Percentiles rank a stretch among this genome's conserved stretches.
These are phyloP conservation scores for Sonneratia caseolaris DNA, from an alignment of 345 rosid species.

Conservation along the genomic window DNA sequence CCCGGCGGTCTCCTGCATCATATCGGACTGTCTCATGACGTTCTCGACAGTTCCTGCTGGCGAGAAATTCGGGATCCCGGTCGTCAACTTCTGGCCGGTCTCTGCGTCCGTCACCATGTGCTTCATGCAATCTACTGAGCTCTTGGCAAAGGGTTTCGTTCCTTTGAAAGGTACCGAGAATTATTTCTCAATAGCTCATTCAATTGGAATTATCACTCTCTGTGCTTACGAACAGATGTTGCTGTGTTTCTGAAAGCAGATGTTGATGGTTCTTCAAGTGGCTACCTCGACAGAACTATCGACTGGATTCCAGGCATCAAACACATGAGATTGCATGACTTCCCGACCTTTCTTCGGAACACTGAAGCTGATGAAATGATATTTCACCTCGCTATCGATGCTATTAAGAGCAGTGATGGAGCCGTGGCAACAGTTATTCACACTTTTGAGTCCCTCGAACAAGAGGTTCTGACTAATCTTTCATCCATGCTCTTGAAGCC, in stretches of 20 bases:
- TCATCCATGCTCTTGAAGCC: constrained; percentile 4
- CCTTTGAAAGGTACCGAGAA: not conserved
- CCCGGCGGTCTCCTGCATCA: not conserved
- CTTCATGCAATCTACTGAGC: not conserved
- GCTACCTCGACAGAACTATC: not conserved
- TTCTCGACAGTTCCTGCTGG: constrained; percentile 7
- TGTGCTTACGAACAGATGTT: no score
- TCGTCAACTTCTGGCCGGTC: not conserved
- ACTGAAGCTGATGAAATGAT: constrained; percentile 20
- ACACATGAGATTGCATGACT: not conserved
- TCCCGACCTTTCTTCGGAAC: not conserved
- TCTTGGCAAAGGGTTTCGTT: not conserved
- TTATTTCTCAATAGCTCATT: constrained; percentile 6
- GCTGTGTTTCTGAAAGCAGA: no score
- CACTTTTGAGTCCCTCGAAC: constrained; percentile 27
- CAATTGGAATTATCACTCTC: no score
- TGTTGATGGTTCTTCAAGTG: not conserved
- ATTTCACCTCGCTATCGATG: constrained; percentile 11
- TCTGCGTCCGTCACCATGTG: not conserved
- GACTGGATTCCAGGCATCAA: not conserved
- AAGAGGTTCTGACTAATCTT: constrained; percentile 13
- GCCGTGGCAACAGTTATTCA: constrained; percentile 25
- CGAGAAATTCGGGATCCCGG: constrained; percentile 1
- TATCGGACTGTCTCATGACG: not conserved
- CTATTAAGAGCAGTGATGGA: constrained; percentile 10